Evolutionary conservation across 83 land plant genomes (phyloP).

Genomic region (Picea abies): DNA sequence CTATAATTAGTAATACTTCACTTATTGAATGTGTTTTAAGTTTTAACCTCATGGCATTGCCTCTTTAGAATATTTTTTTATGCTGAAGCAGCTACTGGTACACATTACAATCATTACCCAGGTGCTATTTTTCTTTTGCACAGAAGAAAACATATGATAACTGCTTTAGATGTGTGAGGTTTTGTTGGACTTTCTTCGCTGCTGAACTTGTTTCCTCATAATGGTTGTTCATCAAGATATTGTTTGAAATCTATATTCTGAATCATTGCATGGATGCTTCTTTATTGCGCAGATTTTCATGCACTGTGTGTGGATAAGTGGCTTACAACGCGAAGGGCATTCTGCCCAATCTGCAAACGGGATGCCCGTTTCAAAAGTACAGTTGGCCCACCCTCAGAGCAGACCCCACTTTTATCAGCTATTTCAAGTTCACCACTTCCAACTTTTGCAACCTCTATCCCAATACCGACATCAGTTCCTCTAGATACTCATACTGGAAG

Average conservation of each 20-base stretch:
- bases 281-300: slow-evolving; percentile 36
- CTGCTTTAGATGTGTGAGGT: neutral
- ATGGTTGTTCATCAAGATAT: neutral
- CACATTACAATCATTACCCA: neutral
- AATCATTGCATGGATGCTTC: neutral
- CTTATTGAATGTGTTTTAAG: no score
- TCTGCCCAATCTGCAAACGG: slow-evolving; percentile 42
- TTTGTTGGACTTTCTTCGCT: neutral
- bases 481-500: neutral
- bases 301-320: slow-evolving; percentile 40
- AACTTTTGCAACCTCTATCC: slow-evolving; percentile 17
- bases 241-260: neutral
- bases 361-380: slow-evolving; percentile 25
- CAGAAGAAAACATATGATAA: neutral
- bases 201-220: neutral
- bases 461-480: slow-evolving; percentile 17
- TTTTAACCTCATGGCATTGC: neutral
- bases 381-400: slow-evolving; percentile 26
- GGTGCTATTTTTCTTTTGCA: neutral
- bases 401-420: slow-evolving; percentile 31
- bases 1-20: neutral
- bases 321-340: slow-evolving; percentile 32
- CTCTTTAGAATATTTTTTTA: neutral
- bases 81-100: slow-evolving; percentile 4
- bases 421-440: slow-evolving; percentile 10